Percentiles rank a stretch among this genome's conserved stretches.
phyloP scores from a whole-genome alignment of 2,329 filamentous ascomycete genomes.

The Fusarium sp. region DNA sequence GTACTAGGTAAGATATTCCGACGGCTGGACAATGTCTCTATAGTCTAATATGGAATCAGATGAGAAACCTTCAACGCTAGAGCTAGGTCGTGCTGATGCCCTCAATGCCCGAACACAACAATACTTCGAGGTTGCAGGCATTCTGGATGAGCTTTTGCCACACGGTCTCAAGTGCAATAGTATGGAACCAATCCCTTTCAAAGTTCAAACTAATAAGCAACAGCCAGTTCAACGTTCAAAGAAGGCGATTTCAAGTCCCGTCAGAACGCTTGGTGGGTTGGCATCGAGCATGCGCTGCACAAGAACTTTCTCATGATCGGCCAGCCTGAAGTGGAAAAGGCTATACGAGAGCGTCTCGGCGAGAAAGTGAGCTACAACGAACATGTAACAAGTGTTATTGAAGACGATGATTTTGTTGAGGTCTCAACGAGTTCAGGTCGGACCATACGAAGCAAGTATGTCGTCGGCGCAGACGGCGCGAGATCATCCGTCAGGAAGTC shows the following conservation, averaged over 20 bases:
- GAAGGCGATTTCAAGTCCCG: slow-evolving; percentile 61
- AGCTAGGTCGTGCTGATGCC: slow-evolving; percentile 60
- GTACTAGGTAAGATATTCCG: slow-evolving; percentile 50
- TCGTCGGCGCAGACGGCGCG: slow-evolving; percentile 65
- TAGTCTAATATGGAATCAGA: slow-evolving; percentile 45
- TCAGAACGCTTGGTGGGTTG: slow-evolving; percentile 62
- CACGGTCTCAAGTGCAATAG: slow-evolving; percentile 63
- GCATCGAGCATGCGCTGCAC: slow-evolving; percentile 58
- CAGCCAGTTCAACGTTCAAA: slow-evolving; percentile 61
- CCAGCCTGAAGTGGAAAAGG: slow-evolving; percentile 59
- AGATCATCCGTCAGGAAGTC: slow-evolving; percentile 59
- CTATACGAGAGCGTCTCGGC: slow-evolving; percentile 52
- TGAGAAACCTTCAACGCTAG: slow-evolving; percentile 53
- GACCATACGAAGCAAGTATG: slow-evolving; percentile 54
- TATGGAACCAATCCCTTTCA: slow-evolving; percentile 37
- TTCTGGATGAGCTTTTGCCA: slow-evolving; percentile 56
- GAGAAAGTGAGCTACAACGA: slow-evolving; percentile 54
- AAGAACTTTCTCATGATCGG: slow-evolving; percentile 65
- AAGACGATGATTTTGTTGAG: slow-evolving; percentile 65
- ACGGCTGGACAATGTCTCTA: accelerated
- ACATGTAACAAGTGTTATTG: slow-evolving; percentile 60
- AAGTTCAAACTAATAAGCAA: accelerated
- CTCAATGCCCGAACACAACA: slow-evolving; percentile 63
- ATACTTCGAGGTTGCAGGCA: slow-evolving; percentile 58
- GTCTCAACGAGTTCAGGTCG: slow-evolving; percentile 51